phyloP scores from a whole-genome alignment of 805 yeast species.

The Dipodascus geniculatus region DNA sequence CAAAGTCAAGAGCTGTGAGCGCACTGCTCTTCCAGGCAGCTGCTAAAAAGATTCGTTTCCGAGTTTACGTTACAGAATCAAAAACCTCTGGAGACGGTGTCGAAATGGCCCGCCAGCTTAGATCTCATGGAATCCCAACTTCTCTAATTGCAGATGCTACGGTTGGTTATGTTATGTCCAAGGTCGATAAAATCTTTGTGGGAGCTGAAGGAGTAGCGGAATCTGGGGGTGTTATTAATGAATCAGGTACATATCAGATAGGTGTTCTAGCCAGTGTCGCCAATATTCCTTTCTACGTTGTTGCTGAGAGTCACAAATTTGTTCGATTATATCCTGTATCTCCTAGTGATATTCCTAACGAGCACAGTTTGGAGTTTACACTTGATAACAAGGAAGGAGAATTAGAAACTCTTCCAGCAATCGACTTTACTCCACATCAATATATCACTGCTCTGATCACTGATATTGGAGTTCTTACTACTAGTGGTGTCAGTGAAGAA shows the following conservation, averaged over 20 bases:
- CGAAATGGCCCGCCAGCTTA: conserved; percentile 55
- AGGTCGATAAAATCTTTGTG: conserved; percentile 84
- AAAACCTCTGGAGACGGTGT: conserved; percentile 72
- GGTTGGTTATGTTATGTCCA: conserved; percentile 84
- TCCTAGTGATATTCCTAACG: conserved; percentile 78
- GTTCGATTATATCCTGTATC: conserved; percentile 92
- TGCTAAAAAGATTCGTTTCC: conserved; percentile 64
- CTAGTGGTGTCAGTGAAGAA: conserved; percentile 97
- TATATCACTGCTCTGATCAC: conserved; percentile 92
- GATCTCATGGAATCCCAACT: conserved; percentile 71
- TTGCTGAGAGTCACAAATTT: conserved; percentile 90
- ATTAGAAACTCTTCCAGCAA: conserved; percentile 39
- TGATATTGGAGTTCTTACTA: conserved; percentile 92
- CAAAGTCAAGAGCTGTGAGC: conserved; percentile 81
- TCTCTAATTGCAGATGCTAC: conserved; percentile 84
- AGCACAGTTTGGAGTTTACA: conserved; percentile 37
- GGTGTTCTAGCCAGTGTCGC: conserved; percentile 87
- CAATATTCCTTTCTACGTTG: conserved; percentile 87
- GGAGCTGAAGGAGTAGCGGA: conserved; percentile 99
- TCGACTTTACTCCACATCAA: conserved; percentile 94
- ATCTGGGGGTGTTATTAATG: conserved; percentile 95
- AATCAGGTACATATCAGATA: conserved; percentile 82
- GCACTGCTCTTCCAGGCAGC: conserved; percentile 69
- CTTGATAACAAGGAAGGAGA: conserved; percentile 21
- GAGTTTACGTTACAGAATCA: conserved; percentile 88